phyloP scores from a whole-genome alignment of 331 rosid species.

The Ulmus americana region DNA sequence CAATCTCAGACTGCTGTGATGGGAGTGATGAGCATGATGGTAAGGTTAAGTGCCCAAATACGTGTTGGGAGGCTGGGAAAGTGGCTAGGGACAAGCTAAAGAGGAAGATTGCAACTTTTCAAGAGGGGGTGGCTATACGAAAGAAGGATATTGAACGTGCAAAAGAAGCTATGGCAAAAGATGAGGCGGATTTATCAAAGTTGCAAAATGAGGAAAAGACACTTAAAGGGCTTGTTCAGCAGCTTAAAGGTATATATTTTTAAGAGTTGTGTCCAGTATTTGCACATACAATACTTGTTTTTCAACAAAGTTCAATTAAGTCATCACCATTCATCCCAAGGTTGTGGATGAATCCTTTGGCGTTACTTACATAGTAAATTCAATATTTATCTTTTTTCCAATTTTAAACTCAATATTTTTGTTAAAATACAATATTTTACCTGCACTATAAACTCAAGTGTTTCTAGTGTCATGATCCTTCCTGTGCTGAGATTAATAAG shows the following conservation, averaged over 20 bases:
- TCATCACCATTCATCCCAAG: background rate
- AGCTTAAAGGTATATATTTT: slow-evolving; percentile 63
- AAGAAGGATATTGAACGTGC: slow-evolving; percentile 68
- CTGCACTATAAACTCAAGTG: no score
- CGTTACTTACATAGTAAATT: background rate
- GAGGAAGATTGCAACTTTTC: slow-evolving; percentile 65
- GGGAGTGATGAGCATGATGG: slow-evolving; percentile 87
- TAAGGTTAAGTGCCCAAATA: slow-evolving; percentile 67
- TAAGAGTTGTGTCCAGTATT: slow-evolving; percentile 7
- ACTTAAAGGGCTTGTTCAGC: slow-evolving; percentile 69
- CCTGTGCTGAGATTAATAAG: background rate
- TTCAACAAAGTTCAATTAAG: background rate
- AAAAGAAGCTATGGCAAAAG: slow-evolving; percentile 47
- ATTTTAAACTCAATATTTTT: no score
- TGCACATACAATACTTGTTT: slow-evolving; percentile 9
- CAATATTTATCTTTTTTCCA: no score
- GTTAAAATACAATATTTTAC: no score
- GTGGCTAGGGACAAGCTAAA: slow-evolving; percentile 69
- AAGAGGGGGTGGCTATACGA: slow-evolving; percentile 63
- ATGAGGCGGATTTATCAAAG: slow-evolving; percentile 58
- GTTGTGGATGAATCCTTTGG: background rate
- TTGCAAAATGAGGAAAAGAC: slow-evolving; percentile 63
- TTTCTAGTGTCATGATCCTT: background rate
- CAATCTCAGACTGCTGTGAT: slow-evolving; percentile 81
- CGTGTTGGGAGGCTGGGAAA: slow-evolving; percentile 98